Base-by-base conservation (phyloP, 2,329 filamentous ascomycete species). In the Chaetomium strumarium region DNA sequence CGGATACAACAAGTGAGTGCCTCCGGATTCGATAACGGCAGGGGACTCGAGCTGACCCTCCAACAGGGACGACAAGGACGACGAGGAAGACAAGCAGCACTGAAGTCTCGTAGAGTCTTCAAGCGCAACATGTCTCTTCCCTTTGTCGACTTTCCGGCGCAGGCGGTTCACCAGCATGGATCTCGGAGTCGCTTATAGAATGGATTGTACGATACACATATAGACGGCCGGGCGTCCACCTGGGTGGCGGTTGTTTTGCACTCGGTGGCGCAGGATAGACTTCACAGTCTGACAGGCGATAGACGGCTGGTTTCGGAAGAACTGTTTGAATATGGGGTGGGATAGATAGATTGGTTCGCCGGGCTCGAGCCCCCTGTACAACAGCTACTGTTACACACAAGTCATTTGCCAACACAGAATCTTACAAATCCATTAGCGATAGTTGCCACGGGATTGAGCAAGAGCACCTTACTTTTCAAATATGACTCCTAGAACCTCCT, bases 401-500 rank as follows among this genome's bases (percentile, higher is more conserved):
- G 24, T 55, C 49, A 76, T 59, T 75, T 76, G 16, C 73, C 73
- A 3, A 76, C 73, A 52, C 74, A 76, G 47, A 76, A 76, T 50
- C 73, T 76, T 41, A 9, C 49, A 33, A 6, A 6, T 49, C 31
- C 8, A 40, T 56, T 54, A 54, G 52, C 50, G 1, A 16, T 39
- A 24, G 10, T n/a, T 50, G 38, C 46, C 39, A 51, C 24, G 36
- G 6, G 20, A 34, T 29, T 10, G 12, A 36, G 38, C 43, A 11
- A 39, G 38, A 81, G 76, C 17, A 39, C 49, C 20, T 48, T 73
- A 95, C 88, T 95, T 97, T 69, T 97, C 92, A 72, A 99, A 99
- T 4, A 99, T 91, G 19, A 99, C 91, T 0, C 93, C 93, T 41
- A 99, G 72, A 8, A 99, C 89, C 66, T 97, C 93, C 67, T 99